These are phyloP conservation scores for Penicillium egyptiacum DNA, from an alignment of 495 filamentous ascomycete species.

Conservation along the genomic window DNA sequence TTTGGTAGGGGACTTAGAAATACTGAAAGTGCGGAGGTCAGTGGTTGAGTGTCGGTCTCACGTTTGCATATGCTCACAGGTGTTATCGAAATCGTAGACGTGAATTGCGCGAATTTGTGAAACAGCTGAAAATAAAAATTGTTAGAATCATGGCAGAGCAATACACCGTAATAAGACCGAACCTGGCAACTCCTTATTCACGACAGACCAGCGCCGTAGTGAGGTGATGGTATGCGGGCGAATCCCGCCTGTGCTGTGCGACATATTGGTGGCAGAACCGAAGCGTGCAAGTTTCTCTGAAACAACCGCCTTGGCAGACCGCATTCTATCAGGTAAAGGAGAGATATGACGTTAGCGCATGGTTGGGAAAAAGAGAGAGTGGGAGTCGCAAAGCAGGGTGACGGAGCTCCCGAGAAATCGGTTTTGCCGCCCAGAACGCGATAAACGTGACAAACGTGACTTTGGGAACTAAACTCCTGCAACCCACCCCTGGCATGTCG, in stretches of 20 bases:
- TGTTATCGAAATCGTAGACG: conserved; percentile 99
- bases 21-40: conserved; percentile 51
- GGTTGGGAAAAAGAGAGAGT: not conserved
- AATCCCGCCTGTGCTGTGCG: conserved; percentile 19
- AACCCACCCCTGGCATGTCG: conserved; percentile 5
- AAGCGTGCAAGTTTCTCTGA: conserved; percentile 32
- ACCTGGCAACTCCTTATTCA: conserved; percentile 69
- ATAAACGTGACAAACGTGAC: not conserved
- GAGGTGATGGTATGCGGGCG: conserved; percentile 64
- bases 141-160: not conserved
- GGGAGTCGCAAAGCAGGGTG: not conserved
- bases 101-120: conserved; percentile 77
- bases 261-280: conserved; percentile 29
- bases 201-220: conserved; percentile 77
- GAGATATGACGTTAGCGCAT: not conserved
- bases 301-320: conserved; percentile 45
- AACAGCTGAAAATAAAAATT: conserved; percentile 45
- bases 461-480: not conserved
- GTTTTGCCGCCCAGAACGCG: conserved; percentile 16
- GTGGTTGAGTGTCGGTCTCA: not conserved
- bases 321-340: conserved; percentile 23
- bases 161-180: conserved; percentile 5
- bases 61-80: conserved; percentile 56
- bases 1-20: conserved; percentile 91
- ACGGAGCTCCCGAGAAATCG: conserved; percentile 3